Evolutionary conservation across 169 alveolate genomes (phyloP).

Genomic region (Plasmodium malariae): DNA sequence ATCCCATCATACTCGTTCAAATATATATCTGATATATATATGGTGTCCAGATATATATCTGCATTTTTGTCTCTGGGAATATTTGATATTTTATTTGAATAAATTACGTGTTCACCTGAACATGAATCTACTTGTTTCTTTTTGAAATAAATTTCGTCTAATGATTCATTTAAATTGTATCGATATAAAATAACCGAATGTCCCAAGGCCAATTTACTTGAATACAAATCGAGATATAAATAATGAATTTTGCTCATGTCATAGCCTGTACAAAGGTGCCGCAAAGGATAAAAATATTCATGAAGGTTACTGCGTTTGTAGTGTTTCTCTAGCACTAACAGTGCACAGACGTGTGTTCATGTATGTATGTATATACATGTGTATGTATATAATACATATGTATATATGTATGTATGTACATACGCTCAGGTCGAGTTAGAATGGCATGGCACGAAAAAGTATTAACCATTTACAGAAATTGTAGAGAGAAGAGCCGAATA

Average conservation of each 20-base stretch:
- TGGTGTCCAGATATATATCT: conserved; percentile 1
- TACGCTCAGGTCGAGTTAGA: no score
- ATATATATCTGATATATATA: conserved; percentile 29
- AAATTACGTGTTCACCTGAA: conserved; percentile 51
- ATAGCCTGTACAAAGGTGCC: conserved; percentile 59
- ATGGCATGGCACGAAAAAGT: no score
- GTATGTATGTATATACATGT: no score
- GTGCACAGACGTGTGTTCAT: conserved; percentile 7
- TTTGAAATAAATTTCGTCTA: conserved; percentile 40
- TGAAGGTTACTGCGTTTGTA: no score
- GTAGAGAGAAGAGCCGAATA: conserved; percentile 41
- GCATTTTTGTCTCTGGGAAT: neutral
- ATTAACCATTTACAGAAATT: conserved; percentile 47
- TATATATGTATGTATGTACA: no score
- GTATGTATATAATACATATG: no score
- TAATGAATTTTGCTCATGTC: conserved; percentile 34
- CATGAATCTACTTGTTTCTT: conserved; percentile 24
- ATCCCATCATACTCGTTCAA: conserved; percentile 26
- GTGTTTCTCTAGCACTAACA: no score
- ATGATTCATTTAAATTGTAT: conserved; percentile 3
- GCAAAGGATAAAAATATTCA: no score
- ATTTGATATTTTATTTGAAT: conserved; percentile 21
- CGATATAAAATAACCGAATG: conserved; percentile 25
- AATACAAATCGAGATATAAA: conserved; percentile 36
- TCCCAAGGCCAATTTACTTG: conserved; percentile 18